Evolutionary conservation across 257 asterid genomes (phyloP), one percentile per base, ranked within the genome.

Genomic region (Apocynum venetum): DNA sequence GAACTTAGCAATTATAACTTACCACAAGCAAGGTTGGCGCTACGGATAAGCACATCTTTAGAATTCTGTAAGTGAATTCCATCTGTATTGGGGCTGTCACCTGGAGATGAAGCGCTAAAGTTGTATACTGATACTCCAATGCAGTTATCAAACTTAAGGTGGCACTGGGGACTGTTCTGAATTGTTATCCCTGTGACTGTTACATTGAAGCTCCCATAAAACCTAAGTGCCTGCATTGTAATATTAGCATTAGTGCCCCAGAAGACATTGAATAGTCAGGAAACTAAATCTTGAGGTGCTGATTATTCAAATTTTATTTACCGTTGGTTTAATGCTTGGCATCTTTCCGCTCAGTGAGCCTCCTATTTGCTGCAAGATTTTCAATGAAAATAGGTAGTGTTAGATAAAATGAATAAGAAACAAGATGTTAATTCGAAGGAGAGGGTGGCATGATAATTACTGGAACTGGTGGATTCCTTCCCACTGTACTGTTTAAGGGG

Each of bases 11-110:
- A 61, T 6, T 17, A 48, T 74, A 20, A 67, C 70, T 82, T 92
- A 93, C 99, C 99, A 57, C 99, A 95, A 51, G 88, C 90, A 70
- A 95, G 82, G 75, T 82, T 90, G 25, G 91, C 69, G 72, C 86
- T 84, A 60, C 88, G 96, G 74, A 95, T 90, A 19, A 89, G 87
- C 75, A 89, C 97, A 15, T 93, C 96, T 81, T 87, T 90, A 64
- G 99, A 91, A 87, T 95, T 91, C 81, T 91, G 97, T 40, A 95
- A 81, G 77, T 95, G 99, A 65, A 95, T 95, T 51, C 99, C 99
- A 19, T 95, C 98, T 0, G 99, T 95, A 67, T 95, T 95, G 25
- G 98, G 99, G 76, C 99, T 95, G 76, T 90, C 87, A 2, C 97
- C 96, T 0, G 99, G 99, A 13, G 99, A 95, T 11, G 88, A 83